phyloP scores from a whole-genome alignment of 306 rosid genomes.

The Pueraria montana region DNA sequence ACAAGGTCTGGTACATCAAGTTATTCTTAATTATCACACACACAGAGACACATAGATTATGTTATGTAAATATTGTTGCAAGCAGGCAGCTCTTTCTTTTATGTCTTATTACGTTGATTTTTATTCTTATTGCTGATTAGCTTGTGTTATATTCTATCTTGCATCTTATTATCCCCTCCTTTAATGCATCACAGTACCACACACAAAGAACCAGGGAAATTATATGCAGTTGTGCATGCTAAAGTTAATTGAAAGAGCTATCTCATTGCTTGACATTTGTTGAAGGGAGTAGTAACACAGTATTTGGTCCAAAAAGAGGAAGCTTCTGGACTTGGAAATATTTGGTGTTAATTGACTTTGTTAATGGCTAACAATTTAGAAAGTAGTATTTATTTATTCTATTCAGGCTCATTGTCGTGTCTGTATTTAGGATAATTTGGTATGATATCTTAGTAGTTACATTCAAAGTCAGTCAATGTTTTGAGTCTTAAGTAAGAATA shows the following conservation, averaged over 20 bases:
- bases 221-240: slow-evolving; percentile 5
- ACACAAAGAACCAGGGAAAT: not conserved
- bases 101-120: not conserved
- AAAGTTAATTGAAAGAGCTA: slow-evolving; percentile 5
- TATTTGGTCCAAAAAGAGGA: slow-evolving; percentile 3
- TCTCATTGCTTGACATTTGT: slow-evolving; percentile 13
- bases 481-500: not conserved
- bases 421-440: slow-evolving; percentile 2
- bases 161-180: not conserved
- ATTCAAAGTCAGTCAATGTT: not conserved
- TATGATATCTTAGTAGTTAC: not conserved
- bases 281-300: not conserved
- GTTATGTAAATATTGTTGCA: not conserved
- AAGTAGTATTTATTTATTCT: not conserved
- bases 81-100: not conserved
- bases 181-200: not conserved
- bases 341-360: not conserved
- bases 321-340: slow-evolving; percentile 11
- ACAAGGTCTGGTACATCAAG: slow-evolving; percentile 70
- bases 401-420: not conserved
- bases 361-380: slow-evolving; percentile 1
- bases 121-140: slow-evolving; percentile 13
- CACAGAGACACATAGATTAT: not conserved
- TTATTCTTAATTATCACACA: slow-evolving; percentile 18
- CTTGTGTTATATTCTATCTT: slow-evolving; percentile 17